Conservation (phyloP, 208 protist species). For the Strigomonas culicis region DNA sequence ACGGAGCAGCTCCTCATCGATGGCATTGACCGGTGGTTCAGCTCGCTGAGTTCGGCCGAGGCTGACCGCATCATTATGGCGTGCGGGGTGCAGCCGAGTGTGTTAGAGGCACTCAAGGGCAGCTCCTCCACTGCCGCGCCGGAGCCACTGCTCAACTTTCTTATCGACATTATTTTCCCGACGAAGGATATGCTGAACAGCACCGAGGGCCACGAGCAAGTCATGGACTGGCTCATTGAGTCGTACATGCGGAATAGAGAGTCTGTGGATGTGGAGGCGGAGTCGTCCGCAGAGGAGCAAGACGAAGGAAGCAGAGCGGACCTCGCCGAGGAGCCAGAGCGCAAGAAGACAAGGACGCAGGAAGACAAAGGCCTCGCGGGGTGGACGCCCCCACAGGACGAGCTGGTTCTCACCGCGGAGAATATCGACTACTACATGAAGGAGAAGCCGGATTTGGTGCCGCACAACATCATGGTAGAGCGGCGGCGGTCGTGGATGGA, state of each 20-base stretch:
- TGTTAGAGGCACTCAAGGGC: constrained; percentile 19
- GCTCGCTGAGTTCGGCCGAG: constrained; percentile 20
- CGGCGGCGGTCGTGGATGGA: constrained; percentile 42
- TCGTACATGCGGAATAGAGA: constrained; percentile 76
- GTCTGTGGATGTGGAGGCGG: constrained; percentile 38
- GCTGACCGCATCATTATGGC: constrained; percentile 57
- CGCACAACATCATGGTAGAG: constrained; percentile 46
- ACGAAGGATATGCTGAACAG: not conserved
- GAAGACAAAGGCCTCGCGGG: not conserved
- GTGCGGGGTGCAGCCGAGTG: constrained; percentile 61
- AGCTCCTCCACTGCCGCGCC: constrained; percentile 9
- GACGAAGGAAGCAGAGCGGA: constrained; percentile 3
- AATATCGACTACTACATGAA: constrained; percentile 72
- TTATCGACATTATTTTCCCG: constrained; percentile 85
- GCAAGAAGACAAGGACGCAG: not conserved
- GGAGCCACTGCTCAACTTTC: constrained; percentile 63
- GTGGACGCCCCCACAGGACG: not conserved
- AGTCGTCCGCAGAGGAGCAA: not conserved
- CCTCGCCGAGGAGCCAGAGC: not conserved
- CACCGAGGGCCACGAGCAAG: constrained; percentile 5
- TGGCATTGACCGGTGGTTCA: constrained; percentile 70
- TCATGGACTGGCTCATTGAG: constrained; percentile 69
- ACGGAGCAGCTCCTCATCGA: constrained; percentile 83
- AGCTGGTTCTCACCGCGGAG: constrained; percentile 67
- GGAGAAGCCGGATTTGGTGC: constrained; percentile 53